Evolutionary conservation across 495 filamentous ascomycete genomes (phyloP).

Genomic region (Talaromyces wortmannii): DNA sequence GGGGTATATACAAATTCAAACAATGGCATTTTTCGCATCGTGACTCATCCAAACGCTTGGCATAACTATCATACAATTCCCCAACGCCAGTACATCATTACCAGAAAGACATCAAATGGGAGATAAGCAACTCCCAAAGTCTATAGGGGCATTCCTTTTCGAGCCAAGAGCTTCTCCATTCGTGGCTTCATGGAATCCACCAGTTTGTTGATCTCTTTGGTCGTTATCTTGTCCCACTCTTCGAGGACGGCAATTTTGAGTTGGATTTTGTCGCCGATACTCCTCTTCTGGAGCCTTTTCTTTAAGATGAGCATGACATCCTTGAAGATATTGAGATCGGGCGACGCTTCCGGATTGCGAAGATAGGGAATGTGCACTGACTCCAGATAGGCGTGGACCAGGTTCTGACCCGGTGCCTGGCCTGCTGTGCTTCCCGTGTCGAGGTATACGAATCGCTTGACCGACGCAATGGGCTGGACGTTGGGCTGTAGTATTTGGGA

Average conservation of each 20-base stretch:
- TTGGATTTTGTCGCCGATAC: not conserved
- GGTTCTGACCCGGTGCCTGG: not conserved
- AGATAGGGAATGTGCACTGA: constrained; percentile 4
- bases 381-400: constrained; percentile 6
- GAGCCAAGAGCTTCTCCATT: constrained; percentile 4
- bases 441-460: constrained; percentile 1
- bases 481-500: constrained; percentile 5
- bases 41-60: not conserved
- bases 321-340: constrained; percentile 7
- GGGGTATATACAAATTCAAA: not conserved
- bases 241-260: constrained; percentile 5
- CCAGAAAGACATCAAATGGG: not conserved
- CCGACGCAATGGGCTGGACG: constrained; percentile 5
- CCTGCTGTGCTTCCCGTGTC: not conserved
- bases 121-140: not conserved
- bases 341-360: constrained; percentile 4
- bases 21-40: not conserved
- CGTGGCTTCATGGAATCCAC: constrained; percentile 6
- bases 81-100: too few species aligned
- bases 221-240: constrained; percentile 7
- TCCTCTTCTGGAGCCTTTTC: constrained; percentile 5
- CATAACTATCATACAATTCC: not conserved
- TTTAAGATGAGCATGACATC: constrained; percentile 5
- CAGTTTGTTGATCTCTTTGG: constrained; percentile 6
- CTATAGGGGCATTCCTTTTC: constrained; percentile 6